phyloP scores from a whole-genome alignment of 345 rosid species.

The Dovyalis caffra region DNA sequence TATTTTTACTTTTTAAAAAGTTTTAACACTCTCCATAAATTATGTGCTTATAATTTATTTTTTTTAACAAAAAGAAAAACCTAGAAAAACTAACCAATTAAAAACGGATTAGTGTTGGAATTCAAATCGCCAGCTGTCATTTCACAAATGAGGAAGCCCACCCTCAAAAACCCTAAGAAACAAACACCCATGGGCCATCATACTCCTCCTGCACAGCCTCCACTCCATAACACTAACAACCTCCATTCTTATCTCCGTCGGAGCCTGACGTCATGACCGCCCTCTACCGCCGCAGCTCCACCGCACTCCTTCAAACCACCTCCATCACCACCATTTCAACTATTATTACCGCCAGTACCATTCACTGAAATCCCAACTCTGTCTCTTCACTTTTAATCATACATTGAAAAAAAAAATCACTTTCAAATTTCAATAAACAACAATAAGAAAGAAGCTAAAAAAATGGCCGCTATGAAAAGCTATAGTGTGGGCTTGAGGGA shows the following conservation, averaged over 20 bases:
- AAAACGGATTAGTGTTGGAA: background rate
- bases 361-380: background rate
- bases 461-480: constrained; percentile 47
- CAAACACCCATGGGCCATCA: background rate
- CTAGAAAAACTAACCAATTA: background rate
- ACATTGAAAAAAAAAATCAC: background rate
- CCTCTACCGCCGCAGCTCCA: background rate
- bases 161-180: constrained; percentile 19
- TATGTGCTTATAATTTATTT: background rate
- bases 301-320: background rate
- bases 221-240: background rate
- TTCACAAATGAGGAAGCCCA: too few species aligned
- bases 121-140: constrained; percentile 14
- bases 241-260: background rate
- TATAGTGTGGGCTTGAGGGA: constrained; percentile 40
- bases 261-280: background rate
- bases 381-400: background rate
- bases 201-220: background rate
- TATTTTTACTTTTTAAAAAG: too few species aligned
- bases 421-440: too few species aligned
- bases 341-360: background rate
- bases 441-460: background rate
- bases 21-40: too few species aligned
- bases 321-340: background rate
- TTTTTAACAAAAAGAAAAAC: background rate